phyloP scores from a whole-genome alignment of 495 filamentous ascomycete genomes.

The Penicillium verhagenii region DNA sequence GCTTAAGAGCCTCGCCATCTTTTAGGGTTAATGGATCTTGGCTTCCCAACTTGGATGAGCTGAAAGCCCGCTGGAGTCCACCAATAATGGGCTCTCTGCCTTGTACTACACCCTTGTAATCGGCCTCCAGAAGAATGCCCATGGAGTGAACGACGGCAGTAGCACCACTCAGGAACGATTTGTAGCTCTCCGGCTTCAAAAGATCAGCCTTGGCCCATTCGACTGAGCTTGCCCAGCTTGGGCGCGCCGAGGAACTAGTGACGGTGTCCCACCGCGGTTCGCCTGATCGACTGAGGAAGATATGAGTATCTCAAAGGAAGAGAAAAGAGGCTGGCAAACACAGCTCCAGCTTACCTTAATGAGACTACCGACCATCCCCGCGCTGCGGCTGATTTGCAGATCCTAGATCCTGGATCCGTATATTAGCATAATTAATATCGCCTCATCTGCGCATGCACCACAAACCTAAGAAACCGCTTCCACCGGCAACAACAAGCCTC shows the following conservation, averaged over 20 bases:
- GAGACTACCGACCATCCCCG: slow-evolving; percentile 88
- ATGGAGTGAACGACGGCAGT: slow-evolving; percentile 87
- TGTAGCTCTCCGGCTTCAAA: slow-evolving; percentile 75
- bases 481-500: slow-evolving; percentile 84
- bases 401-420: slow-evolving; percentile 62
- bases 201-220: slow-evolving; percentile 87
- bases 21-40: slow-evolving; percentile 63
- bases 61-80: slow-evolving; percentile 76
- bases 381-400: slow-evolving; percentile 82
- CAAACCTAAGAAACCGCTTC: slow-evolving; percentile 85
- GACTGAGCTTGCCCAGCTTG: slow-evolving; percentile 77
- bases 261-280: slow-evolving; percentile 79
- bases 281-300: slow-evolving; percentile 70
- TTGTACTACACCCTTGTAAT: slow-evolving; percentile 90
- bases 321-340: neutral
- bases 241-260: slow-evolving; percentile 68
- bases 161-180: slow-evolving; percentile 64
- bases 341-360: slow-evolving; percentile 60
- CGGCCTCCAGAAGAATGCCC: slow-evolving; percentile 95
- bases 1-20: slow-evolving; percentile 56
- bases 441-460: slow-evolving; percentile 7
- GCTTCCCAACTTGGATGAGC: slow-evolving; percentile 59
- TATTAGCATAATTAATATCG: slow-evolving; percentile 9
- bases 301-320: slow-evolving; percentile 9
- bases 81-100: slow-evolving; percentile 74